Evolutionary conservation across 768 basidiomycete genomes (phyloP).

Genomic region (Clathrus columnatus): DNA sequence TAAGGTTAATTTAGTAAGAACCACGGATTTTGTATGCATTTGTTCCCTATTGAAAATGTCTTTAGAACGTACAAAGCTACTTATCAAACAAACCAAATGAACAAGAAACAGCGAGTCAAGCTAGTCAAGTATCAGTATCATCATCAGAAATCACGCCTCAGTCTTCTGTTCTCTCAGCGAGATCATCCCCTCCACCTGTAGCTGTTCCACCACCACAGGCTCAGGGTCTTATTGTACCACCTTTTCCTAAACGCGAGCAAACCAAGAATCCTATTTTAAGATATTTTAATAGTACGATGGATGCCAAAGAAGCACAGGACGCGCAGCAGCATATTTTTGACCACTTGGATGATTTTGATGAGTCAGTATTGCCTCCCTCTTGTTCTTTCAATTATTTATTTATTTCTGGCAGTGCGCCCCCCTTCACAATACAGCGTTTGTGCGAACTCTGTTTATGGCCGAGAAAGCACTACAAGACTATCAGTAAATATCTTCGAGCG

Average conservation of each 20-base stretch:
- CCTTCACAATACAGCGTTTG: slow-evolving; percentile 85
- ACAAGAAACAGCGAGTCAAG: slow-evolving; percentile 16
- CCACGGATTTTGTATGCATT: slow-evolving; percentile 17
- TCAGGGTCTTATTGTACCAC: slow-evolving; percentile 65
- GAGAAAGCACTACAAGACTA: slow-evolving; percentile 57
- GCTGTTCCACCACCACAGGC: slow-evolving; percentile 21
- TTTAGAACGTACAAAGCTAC: background rate
- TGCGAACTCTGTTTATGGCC: slow-evolving; percentile 74
- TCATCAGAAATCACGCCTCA: slow-evolving; percentile 10
- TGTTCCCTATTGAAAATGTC: background rate
- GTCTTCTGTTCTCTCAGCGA: slow-evolving; percentile 23
- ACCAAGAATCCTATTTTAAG: slow-evolving; percentile 41
- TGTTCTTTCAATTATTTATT: background rate
- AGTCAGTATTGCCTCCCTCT: slow-evolving; percentile 35
- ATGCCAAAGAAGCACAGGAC: slow-evolving; percentile 48
- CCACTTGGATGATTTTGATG: slow-evolving; percentile 67
- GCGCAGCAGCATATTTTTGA: slow-evolving; percentile 48
- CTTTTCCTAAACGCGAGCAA: slow-evolving; percentile 57
- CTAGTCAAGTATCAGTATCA: slow-evolving; percentile 1
- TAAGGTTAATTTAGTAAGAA: slow-evolving; percentile 54
- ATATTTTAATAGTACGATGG: slow-evolving; percentile 50
- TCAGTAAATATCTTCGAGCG: slow-evolving; percentile 85
- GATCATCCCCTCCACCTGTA: slow-evolving; percentile 23
- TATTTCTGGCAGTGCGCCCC: slow-evolving; percentile 39
- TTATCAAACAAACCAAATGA: slow-evolving; percentile 19